Base-by-base conservation (phyloP, 192 early-diverging fungal species). In the Rhizoclosmatium globosum region DNA sequence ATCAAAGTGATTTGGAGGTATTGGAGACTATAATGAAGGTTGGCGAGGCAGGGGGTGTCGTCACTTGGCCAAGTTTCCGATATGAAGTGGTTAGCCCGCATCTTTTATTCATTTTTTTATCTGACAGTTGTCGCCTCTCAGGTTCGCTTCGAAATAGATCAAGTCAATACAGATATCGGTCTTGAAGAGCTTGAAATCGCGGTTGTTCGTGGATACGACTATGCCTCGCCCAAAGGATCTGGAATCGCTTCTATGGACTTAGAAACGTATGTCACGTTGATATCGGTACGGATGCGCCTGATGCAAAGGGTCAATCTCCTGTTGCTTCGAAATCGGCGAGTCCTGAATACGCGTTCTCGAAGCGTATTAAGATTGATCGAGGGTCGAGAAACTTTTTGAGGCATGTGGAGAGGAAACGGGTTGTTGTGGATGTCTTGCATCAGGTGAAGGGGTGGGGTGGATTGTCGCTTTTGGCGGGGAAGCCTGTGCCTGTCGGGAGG, bases 241-340 rank as follows among this genome's bases (percentile, higher is more conserved):
- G 50, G 50, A 3, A 17, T 53, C 3, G 4, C 60, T 17, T 41
- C 6, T 39, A 91, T 89, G 21, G 89, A 92, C 58, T 82, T 95
- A 59, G 92, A 93, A 6, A 85, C 87, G 6, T 92, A 86, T 77
- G 92, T 94, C 6, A 71, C 76, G 13, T 95, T 87, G 93, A 95
- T 83, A 61, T 93, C 13, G 93, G 93, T 11, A 79, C 58, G 81
- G 82, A 83, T 4, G 82, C 86, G 50, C 75, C 85, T 2, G 79
- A 87, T 47, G 91, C 87, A 13, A 94, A 93, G 79, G 93, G 93
- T 0, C 87, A 91, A 70, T 92, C 92, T 2, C 74, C 82, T 2
- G 79, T 81, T 2, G 86, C 87, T 11, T 76, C 79, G 47, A 84
- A 83, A 57, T 81, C 83, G 3, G 70, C 69, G 47, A 67, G 82